These are phyloP conservation scores for Daldinia childiae DNA, from an alignment of 495 filamentous ascomycete species.

Conservation along the genomic window DNA sequence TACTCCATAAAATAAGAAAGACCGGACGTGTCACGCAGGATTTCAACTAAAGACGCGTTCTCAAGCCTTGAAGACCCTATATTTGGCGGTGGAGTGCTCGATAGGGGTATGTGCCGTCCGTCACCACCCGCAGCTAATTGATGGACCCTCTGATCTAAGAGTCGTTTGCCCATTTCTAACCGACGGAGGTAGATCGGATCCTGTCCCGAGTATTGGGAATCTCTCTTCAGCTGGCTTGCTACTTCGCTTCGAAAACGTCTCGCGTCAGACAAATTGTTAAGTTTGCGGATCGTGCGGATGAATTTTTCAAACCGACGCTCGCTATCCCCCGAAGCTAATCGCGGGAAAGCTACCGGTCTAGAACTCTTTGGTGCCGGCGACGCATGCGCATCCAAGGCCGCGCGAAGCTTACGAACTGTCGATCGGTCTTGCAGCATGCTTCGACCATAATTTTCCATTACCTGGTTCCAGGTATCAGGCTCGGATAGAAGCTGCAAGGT, in stretches of 20 bases:
- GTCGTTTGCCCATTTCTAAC: constrained; percentile 87
- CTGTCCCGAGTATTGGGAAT: constrained; percentile 77
- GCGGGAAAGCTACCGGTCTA: constrained; percentile 71
- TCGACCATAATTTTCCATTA: constrained; percentile 88
- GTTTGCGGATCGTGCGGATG: constrained; percentile 86
- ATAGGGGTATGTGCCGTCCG: constrained; percentile 51
- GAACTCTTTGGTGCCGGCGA: constrained; percentile 78
- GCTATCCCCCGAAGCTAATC: constrained; percentile 70
- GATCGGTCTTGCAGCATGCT: constrained; percentile 94
- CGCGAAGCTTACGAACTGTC: constrained; percentile 90
- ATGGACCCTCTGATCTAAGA: constrained; percentile 89
- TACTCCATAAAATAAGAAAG: constrained; percentile 99
- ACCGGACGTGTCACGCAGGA: constrained; percentile 87
- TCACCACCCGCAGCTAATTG: constrained; percentile 76
- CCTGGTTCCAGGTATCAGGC: constrained; percentile 96
- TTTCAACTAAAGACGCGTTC: constrained; percentile 77
- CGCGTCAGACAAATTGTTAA: constrained; percentile 93
- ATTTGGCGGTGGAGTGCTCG: constrained; percentile 42
- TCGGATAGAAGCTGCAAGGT: constrained; percentile 78
- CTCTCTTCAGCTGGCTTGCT: constrained; percentile 89
- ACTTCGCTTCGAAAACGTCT: constrained; percentile 91
- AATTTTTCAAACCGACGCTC: constrained; percentile 95
- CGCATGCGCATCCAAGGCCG: constrained; percentile 93
- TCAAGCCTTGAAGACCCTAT: constrained; percentile 67
- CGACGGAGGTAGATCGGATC: constrained; percentile 88